Percentiles rank a stretch among this genome's conserved stretches.
Conservation (phyloP, 306 rosid genomes). For the Senna siamea region DNA sequence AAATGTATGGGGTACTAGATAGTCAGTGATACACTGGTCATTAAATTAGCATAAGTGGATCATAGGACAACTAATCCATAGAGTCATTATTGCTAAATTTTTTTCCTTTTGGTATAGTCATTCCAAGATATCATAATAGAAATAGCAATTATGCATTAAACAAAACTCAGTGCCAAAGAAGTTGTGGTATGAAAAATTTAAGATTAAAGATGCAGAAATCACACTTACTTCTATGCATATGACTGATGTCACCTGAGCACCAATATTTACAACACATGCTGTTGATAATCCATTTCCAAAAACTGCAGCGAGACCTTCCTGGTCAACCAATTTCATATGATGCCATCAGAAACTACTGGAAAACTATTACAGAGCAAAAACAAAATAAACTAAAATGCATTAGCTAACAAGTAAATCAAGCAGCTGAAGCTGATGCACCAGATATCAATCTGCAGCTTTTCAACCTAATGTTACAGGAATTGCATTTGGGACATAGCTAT, state of each 20-base stretch:
- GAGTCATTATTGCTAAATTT: neutral
- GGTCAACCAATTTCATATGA: slow-evolving; percentile 49
- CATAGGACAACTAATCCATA: slow-evolving; percentile 14
- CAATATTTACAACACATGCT: slow-evolving; percentile 88
- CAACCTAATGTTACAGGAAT: neutral
- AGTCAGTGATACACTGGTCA: neutral
- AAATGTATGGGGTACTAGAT: neutral
- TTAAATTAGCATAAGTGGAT: neutral
- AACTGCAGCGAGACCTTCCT: slow-evolving; percentile 98
- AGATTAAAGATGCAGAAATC: slow-evolving; percentile 23
- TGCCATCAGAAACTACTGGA: slow-evolving; percentile 32
- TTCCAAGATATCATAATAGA: slow-evolving; percentile 29
- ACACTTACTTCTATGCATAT: slow-evolving; percentile 85
- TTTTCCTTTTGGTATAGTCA: neutral
- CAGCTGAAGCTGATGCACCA: neutral
- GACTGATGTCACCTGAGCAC: slow-evolving; percentile 92
- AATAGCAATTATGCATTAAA: slow-evolving; percentile 4
- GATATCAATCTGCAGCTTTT: neutral
- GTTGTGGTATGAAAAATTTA: slow-evolving; percentile 11
- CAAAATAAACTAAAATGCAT: neutral
- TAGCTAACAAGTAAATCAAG: neutral
- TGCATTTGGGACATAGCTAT: neutral
- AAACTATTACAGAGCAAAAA: slow-evolving; percentile 4
- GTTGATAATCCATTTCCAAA: slow-evolving; percentile 97
- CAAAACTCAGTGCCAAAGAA: slow-evolving; percentile 9